Conservation (phyloP, 176 grass and related monocot species). For the Carex pumila region DNA sequence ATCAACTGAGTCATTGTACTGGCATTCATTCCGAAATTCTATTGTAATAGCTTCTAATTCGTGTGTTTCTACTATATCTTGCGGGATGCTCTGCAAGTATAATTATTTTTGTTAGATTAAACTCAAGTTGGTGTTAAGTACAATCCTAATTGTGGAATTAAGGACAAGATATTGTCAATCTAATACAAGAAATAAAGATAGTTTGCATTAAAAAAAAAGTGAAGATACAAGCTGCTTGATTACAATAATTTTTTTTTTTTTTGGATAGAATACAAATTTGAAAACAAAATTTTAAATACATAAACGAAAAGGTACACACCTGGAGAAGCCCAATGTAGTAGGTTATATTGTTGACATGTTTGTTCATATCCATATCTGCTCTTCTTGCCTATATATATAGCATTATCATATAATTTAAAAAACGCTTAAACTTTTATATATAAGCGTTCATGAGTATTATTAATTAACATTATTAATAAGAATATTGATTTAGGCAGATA, state of each 20-base stretch:
- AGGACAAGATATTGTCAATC: too few species aligned
- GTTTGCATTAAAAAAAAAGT: too few species aligned
- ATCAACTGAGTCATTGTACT: slow-evolving; percentile 65
- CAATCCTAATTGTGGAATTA: too few species aligned
- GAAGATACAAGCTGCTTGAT: too few species aligned
- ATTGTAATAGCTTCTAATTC: slow-evolving; percentile 89
- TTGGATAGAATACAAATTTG: too few species aligned
- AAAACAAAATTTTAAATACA: not conserved
- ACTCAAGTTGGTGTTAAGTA: too few species aligned
- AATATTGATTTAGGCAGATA: too few species aligned
- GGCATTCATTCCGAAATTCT: slow-evolving; percentile 82
- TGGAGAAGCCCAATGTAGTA: slow-evolving; percentile 89
- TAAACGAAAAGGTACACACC: slow-evolving; percentile 31
- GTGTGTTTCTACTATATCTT: slow-evolving; percentile 88
- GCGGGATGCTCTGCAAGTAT: slow-evolving; percentile 64
- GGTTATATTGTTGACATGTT: slow-evolving; percentile 97
- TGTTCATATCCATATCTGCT: slow-evolving; percentile 97
- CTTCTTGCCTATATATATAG: slow-evolving; percentile 79
- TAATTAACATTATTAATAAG: too few species aligned
- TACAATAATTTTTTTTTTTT: too few species aligned
- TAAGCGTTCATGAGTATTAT: too few species aligned
- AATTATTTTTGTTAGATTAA: not conserved
- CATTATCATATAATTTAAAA: not conserved
- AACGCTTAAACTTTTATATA: not conserved
- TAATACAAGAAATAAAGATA: too few species aligned